These are phyloP conservation scores for Dactylonectria estremocensis DNA, from an alignment of 2,329 filamentous ascomycete species.

Conservation along the genomic window DNA sequence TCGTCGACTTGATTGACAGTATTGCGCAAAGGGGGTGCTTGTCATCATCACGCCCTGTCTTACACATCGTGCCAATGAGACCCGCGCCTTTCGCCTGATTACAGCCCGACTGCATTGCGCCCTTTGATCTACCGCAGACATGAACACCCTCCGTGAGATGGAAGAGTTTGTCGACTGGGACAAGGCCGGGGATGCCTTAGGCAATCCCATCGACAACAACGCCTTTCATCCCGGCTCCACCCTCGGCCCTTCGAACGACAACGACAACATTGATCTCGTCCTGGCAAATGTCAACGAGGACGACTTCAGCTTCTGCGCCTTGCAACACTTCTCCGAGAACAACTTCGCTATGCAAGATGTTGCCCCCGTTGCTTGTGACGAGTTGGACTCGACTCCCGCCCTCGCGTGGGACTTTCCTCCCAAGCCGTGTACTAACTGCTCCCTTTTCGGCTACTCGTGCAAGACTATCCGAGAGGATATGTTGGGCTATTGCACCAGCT, in stretches of 20 bases:
- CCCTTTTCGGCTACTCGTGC: constrained; percentile 69
- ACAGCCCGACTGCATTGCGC: constrained; percentile 30
- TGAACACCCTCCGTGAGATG: constrained; percentile 65
- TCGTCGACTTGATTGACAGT: background rate
- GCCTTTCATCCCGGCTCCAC: constrained; percentile 52
- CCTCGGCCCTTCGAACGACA: constrained; percentile 54
- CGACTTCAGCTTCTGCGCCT: constrained; percentile 72
- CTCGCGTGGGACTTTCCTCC: constrained; percentile 59
- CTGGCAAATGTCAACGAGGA: constrained; percentile 71
- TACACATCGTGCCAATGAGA: constrained; percentile 20
- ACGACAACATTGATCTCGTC: constrained; percentile 65
- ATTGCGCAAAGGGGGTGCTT: constrained; percentile 13
- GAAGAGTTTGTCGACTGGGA: constrained; percentile 78
- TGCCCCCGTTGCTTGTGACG: constrained; percentile 48
- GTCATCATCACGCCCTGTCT: constrained; percentile 11
- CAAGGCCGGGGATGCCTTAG: constrained; percentile 59
- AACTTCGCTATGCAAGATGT: constrained; percentile 52
- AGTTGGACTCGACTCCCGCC: constrained; percentile 46
- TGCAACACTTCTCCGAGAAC: constrained; percentile 69
- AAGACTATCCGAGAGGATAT: constrained; percentile 73
- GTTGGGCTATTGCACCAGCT: constrained; percentile 74
- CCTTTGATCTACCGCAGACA: constrained; percentile 42
- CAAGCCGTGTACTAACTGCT: constrained; percentile 68
- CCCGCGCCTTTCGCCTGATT: constrained; percentile 44
- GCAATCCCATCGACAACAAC: constrained; percentile 51